Evolutionary conservation across 192 early-diverging fungal species (phyloP).

Genomic region (Entomortierella lignicola): DNA sequence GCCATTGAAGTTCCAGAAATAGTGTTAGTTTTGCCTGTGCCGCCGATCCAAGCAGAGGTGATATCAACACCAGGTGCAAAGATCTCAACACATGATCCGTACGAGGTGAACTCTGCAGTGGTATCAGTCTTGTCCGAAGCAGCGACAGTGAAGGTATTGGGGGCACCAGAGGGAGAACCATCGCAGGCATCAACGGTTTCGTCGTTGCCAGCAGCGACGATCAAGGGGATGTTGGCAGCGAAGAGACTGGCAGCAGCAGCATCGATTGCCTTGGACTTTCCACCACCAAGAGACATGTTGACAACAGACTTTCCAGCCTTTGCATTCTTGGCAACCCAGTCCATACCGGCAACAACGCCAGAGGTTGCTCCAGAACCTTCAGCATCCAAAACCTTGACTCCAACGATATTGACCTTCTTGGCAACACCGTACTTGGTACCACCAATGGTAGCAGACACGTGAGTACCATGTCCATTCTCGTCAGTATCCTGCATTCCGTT

Average conservation of each 20-base stretch:
- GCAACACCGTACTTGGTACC: constrained; percentile 68
- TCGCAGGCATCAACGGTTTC: constrained; percentile 64
- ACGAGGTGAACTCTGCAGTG: constrained; percentile 61
- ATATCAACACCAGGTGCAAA: constrained; percentile 72
- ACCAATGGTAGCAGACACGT: constrained; percentile 75
- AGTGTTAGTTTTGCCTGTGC: constrained; percentile 15
- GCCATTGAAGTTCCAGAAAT: constrained; percentile 75
- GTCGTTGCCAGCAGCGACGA: constrained; percentile 73
- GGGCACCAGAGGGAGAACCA: constrained; percentile 59
- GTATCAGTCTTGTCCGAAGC: constrained; percentile 55
- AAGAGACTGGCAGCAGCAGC: constrained; percentile 58
- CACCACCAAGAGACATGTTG: constrained; percentile 73
- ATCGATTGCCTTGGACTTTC: constrained; percentile 57
- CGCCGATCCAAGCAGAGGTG: constrained; percentile 53
- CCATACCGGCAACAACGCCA: constrained; percentile 79
- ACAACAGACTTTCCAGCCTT: constrained; percentile 88
- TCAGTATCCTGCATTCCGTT: constrained; percentile 45
- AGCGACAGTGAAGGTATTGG: constrained; percentile 58
- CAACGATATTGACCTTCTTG: constrained; percentile 66
- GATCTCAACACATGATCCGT: constrained; percentile 69
- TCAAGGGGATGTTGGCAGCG: constrained; percentile 62
- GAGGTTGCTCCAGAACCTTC: constrained; percentile 55
- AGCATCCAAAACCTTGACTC: constrained; percentile 65
- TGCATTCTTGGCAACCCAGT: constrained; percentile 83
- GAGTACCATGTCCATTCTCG: constrained; percentile 74